Percentiles rank a stretch among this genome's conserved stretches.
phyloP scores from a whole-genome alignment of 1,284 basidiomycete genomes.

The Cryptococcus amylolentus region DNA sequence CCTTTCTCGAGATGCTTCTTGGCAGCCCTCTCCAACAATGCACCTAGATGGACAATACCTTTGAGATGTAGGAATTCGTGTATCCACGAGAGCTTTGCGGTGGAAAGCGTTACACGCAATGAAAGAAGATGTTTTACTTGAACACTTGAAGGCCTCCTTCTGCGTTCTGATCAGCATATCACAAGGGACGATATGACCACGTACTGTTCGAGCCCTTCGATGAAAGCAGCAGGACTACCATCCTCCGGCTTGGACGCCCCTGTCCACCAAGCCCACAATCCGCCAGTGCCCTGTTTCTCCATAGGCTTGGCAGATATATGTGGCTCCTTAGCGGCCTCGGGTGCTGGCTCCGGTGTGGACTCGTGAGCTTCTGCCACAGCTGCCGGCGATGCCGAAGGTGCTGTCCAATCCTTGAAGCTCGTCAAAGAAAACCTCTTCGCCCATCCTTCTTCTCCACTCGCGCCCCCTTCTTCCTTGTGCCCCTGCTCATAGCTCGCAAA shows the following conservation, averaged over 20 bases:
- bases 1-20: conserved; percentile 57
- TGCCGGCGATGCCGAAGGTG: background rate
- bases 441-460: conserved; percentile 53
- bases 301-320: conserved; percentile 44
- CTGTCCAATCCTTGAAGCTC: conserved; percentile 57
- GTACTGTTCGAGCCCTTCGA: conserved; percentile 53
- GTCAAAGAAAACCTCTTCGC: conserved; percentile 66
- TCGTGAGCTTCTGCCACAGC: too few relatives aligned
- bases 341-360: background rate
- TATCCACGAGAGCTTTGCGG: conserved; percentile 73
- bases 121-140: conserved; percentile 75
- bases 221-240: conserved; percentile 21
- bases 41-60: conserved; percentile 65
- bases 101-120: conserved; percentile 80
- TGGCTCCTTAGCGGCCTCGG: background rate
- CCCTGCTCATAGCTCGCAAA: conserved; percentile 21
- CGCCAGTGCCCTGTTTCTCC: conserved; percentile 66
- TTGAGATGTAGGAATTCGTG: conserved; percentile 65
- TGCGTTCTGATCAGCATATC: conserved; percentile 48
- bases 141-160: conserved; percentile 57
- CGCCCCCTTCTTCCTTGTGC: conserved; percentile 50
- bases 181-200: conserved; percentile 21
- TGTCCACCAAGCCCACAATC: conserved; percentile 66
- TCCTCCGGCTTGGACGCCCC: conserved; percentile 44
- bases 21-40: conserved; percentile 60